A percentile compares a stretch with the other conserved stretches of the same genome.
These are phyloP conservation scores for Acidomyces sp. DNA, from an alignment of 495 filamentous ascomycete genomes.

Conservation along the genomic window DNA sequence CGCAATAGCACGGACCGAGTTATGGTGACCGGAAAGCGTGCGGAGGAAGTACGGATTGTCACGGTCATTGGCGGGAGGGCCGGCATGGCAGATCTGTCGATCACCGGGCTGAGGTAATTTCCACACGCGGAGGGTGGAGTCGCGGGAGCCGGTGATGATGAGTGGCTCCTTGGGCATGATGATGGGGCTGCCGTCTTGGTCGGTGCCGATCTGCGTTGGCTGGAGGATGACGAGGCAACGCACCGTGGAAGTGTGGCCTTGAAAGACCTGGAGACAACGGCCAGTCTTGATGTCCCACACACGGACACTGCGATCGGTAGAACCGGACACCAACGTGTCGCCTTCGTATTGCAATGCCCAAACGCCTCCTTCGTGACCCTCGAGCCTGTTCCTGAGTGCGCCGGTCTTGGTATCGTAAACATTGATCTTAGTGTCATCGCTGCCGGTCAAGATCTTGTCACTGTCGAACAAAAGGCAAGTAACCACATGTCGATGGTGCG, in stretches of 20 bases:
- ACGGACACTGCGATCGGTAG: conserved; percentile 86
- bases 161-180: conserved; percentile 86
- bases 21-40: conserved; percentile 69
- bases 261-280: conserved; percentile 84
- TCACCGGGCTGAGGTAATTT: conserved; percentile 76
- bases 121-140: conserved; percentile 91
- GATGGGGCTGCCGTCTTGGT: conserved; percentile 57
- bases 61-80: conserved; percentile 59
- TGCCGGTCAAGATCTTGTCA: conserved; percentile 95
- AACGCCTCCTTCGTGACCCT: conserved; percentile 92
- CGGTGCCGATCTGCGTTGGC: conserved; percentile 63
- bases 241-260: conserved; percentile 94
- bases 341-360: conserved; percentile 97
- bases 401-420: conserved; percentile 97
- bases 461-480: conserved; percentile 96
- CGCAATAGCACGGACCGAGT: conserved; percentile 96
- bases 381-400: conserved; percentile 62
- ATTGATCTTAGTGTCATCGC: conserved; percentile 95
- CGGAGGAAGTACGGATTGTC: conserved; percentile 93
- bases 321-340: conserved; percentile 88
- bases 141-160: conserved; percentile 94
- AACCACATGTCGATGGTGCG: conserved; percentile 90
- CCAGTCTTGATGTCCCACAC: conserved; percentile 96
- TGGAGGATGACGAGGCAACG: conserved; percentile 90
- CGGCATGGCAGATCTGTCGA: conserved; percentile 58